Evolutionary conservation across 345 rosid genomes (phyloP).

Genomic region (Populus alba): DNA sequence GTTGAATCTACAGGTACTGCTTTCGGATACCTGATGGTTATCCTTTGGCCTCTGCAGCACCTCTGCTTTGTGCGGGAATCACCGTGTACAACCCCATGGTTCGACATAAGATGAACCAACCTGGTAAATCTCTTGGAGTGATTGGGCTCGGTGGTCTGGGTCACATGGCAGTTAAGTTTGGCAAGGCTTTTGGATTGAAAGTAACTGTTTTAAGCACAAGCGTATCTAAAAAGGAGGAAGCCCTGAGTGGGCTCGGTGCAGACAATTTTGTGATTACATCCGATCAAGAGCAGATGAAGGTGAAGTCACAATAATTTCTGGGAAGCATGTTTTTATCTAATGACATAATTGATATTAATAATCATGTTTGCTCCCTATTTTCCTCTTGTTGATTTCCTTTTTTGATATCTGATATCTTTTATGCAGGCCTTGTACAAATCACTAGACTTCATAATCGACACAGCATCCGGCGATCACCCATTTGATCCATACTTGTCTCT

Average conservation of each 20-base stretch:
- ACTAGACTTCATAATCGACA: conserved; percentile 73
- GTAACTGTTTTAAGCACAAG: conserved; percentile 82
- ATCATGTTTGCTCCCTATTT: not conserved
- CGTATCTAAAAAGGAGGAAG: conserved; percentile 64
- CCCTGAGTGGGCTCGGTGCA: conserved; percentile 55
- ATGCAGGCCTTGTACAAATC: conserved; percentile 59
- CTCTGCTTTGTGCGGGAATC: not conserved
- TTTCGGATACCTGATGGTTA: conserved; percentile 59
- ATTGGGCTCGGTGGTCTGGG: conserved; percentile 82
- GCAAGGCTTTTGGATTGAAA: conserved; percentile 68
- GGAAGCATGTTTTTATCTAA: not conserved
- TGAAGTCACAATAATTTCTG: conserved; percentile 14
- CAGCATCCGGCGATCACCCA: conserved; percentile 85
- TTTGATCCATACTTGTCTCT: conserved; percentile 81
- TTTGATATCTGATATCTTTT: not conserved
- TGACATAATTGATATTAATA: not conserved
- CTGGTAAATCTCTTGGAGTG: not conserved
- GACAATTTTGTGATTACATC: conserved; percentile 66
- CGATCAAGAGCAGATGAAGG: conserved; percentile 78
- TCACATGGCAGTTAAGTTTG: conserved; percentile 82
- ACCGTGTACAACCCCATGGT: not conserved
- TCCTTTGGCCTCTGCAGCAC: conserved; percentile 44
- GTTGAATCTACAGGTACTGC: conserved; percentile 61
- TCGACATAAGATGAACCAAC: not conserved
- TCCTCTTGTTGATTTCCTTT: not conserved